A percentile compares a stretch with the other conserved stretches of the same genome.
Conservation (phyloP, 441 rosid genomes). For the California macrophylla region DNA sequence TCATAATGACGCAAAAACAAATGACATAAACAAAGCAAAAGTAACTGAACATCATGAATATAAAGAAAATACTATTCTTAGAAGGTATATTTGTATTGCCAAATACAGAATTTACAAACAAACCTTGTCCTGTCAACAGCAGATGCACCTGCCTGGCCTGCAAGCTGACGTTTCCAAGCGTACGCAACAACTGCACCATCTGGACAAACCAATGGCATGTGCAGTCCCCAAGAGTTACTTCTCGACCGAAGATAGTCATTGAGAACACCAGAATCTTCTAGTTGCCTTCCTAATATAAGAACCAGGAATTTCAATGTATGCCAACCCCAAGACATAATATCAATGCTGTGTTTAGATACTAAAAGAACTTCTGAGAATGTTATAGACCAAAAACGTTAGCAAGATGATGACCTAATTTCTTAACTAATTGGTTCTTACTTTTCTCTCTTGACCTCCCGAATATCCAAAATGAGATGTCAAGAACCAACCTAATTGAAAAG, state of each 20-base stretch:
- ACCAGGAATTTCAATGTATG: slow-evolving; percentile 7
- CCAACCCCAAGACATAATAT: not conserved
- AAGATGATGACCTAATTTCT: not conserved
- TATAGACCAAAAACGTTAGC: not conserved
- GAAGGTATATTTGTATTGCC: not conserved
- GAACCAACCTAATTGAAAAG: not conserved
- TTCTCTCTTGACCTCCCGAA: not conserved
- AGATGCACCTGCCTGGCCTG: slow-evolving; percentile 97
- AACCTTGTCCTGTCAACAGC: slow-evolving; percentile 95
- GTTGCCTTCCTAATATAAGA: slow-evolving; percentile 53
- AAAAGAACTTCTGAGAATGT: not conserved
- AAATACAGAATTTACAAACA: not conserved
- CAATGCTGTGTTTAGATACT: not conserved
- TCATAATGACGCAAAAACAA: not conserved
- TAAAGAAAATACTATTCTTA: not conserved
- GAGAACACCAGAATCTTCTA: slow-evolving; percentile 82
- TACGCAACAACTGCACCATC: slow-evolving; percentile 95
- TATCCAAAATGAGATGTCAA: not conserved
- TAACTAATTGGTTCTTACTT: not conserved
- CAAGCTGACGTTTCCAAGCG: slow-evolving; percentile 95
- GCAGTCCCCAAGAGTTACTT: slow-evolving; percentile 87
- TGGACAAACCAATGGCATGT: slow-evolving; percentile 90
- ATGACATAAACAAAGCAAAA: not conserved
- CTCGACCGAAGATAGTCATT: slow-evolving; percentile 64
- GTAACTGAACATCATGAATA: not conserved